Evolutionary conservation across 176 grass and related monocot species (phyloP).

Genomic region (Raddia distichophylla): DNA sequence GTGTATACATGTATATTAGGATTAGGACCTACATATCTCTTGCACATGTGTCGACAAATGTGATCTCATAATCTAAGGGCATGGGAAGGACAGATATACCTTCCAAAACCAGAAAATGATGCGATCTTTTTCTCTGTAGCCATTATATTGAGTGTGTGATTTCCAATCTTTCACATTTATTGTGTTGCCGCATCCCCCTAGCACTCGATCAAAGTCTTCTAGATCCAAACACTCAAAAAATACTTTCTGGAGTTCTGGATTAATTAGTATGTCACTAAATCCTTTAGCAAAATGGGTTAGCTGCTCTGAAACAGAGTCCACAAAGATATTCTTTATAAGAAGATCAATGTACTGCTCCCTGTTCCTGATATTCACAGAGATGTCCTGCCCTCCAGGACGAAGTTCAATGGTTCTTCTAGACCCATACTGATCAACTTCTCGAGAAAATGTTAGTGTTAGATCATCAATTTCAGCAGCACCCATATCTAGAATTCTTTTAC

Average conservation of each 20-base stretch:
- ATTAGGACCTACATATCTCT: background rate
- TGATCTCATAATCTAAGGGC: slow-evolving; percentile 17
- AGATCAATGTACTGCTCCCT: slow-evolving; percentile 78
- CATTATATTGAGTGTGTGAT: slow-evolving; percentile 91
- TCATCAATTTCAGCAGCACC: slow-evolving; percentile 77
- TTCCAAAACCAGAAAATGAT: slow-evolving; percentile 92
- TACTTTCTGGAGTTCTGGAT: slow-evolving; percentile 52
- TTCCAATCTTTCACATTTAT: slow-evolving; percentile 93
- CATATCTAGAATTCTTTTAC: slow-evolving; percentile 92
- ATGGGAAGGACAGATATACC: slow-evolving; percentile 48
- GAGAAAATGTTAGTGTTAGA: slow-evolving; percentile 79
- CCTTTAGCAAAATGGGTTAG: slow-evolving; percentile 66
- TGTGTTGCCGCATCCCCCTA: slow-evolving; percentile 68
- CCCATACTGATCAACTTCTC: slow-evolving; percentile 78
- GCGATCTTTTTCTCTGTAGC: slow-evolving; percentile 88
- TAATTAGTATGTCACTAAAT: slow-evolving; percentile 84
- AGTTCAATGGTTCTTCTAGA: slow-evolving; percentile 76
- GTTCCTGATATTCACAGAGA: slow-evolving; percentile 81
- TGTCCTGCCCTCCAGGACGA: slow-evolving; percentile 79
- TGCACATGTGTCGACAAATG: slow-evolving; percentile 1
- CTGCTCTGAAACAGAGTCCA: slow-evolving; percentile 80
- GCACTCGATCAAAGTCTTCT: slow-evolving; percentile 82
- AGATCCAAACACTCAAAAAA: slow-evolving; percentile 90
- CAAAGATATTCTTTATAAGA: slow-evolving; percentile 85
- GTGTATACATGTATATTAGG: slow-evolving; percentile 12